phyloP scores from a whole-genome alignment of 2,329 filamentous ascomycete genomes.

The Colletotrichum chrysophilum region DNA sequence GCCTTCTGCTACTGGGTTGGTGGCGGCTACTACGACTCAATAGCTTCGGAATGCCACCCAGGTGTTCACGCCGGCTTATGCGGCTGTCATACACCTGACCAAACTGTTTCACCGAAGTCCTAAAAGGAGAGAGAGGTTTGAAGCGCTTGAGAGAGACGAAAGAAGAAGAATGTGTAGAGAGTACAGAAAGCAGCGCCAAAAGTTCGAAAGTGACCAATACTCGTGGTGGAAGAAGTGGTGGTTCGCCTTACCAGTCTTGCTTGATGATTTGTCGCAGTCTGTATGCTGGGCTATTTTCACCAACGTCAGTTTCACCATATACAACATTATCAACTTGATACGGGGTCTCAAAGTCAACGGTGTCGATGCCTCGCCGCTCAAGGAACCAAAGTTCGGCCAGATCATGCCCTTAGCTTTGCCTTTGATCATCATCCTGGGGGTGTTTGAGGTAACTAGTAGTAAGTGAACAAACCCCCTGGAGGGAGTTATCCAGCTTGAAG shows the following conservation, averaged over 20 bases:
- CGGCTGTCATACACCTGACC: fast-evolving
- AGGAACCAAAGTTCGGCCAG: not conserved
- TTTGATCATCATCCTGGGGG: not conserved
- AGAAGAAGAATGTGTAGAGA: too few species aligned
- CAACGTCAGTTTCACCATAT: not conserved
- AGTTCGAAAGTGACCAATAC: fast-evolving
- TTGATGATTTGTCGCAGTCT: too few species aligned
- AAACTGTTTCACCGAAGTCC: fast-evolving
- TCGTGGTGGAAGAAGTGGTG: not conserved
- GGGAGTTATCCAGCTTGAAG: not conserved
- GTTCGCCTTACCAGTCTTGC: too few species aligned
- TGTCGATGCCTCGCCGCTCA: not conserved
- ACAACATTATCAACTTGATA: not conserved
- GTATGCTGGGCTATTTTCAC: not conserved
- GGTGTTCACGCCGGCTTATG: too few species aligned
- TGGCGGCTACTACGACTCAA: too few species aligned
- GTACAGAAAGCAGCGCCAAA: not conserved
- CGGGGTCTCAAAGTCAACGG: fast-evolving
- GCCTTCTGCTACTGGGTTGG: fast-evolving
- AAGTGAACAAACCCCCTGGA: not conserved
- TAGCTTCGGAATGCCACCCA: too few species aligned
- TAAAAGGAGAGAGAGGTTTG: fast-evolving
- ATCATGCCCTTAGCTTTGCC: not conserved
- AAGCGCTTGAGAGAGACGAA: too few species aligned
- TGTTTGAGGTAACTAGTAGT: not conserved